Percentiles rank a stretch among this genome's conserved stretches.
These are phyloP conservation scores for Euphorbia pulcherrima DNA, from an alignment of 345 rosid genomes.

Conservation along the genomic window DNA sequence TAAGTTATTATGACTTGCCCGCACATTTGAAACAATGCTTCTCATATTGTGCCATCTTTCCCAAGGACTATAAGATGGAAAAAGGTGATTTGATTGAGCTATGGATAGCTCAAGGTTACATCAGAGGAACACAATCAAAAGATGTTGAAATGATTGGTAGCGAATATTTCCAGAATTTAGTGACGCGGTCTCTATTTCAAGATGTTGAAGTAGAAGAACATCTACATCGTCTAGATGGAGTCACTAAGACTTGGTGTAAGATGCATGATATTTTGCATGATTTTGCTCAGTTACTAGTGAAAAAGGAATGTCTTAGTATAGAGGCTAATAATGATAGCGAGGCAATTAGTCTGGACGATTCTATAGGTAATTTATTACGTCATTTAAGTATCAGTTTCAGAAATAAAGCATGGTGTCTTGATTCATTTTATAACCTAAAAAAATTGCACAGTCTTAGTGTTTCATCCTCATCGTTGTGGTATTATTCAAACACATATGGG, in stretches of 20 bases:
- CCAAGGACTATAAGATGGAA: not conserved
- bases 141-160: not conserved
- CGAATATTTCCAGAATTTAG: not conserved
- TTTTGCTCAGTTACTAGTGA: not conserved
- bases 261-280: not conserved
- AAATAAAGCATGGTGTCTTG: too few species aligned
- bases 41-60: not conserved
- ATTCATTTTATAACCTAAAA: too few species aligned
- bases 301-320: not conserved
- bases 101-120: conserved; percentile 3
- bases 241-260: not conserved
- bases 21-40: not conserved
- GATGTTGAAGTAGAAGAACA: not conserved
- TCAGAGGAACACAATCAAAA: not conserved
- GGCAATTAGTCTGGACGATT: too few species aligned
- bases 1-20: conserved; percentile 12
- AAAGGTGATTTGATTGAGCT: not conserved
- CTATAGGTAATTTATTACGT: not conserved
- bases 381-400: not conserved
- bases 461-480: too few species aligned
- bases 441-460: too few species aligned
- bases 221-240: too few species aligned
- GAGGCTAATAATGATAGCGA: not conserved
- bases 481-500: too few species aligned
- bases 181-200: not conserved